A percentile compares a stretch with the other conserved stretches of the same genome.
Evolutionary conservation across 1,139 yeast genomes (phyloP).

Genomic region (Geotrichum australiense): DNA sequence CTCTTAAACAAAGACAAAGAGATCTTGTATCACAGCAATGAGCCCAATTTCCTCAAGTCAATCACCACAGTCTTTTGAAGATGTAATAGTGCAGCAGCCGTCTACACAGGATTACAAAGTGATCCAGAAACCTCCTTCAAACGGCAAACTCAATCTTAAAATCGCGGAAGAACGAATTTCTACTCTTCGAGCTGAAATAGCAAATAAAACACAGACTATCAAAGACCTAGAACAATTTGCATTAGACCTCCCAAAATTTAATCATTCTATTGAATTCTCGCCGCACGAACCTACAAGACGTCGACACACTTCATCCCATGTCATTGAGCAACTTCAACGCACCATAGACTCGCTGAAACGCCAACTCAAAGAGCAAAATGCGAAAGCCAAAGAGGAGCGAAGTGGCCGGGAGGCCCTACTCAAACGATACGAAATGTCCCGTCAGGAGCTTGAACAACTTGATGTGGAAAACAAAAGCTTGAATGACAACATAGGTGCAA

Average conservation of each 20-base stretch:
- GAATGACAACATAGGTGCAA: constrained; percentile 22
- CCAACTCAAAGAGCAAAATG: constrained; percentile 25
- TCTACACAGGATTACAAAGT: too few relatives aligned
- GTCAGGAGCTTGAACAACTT: constrained; percentile 22
- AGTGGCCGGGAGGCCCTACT: constrained; percentile 23
- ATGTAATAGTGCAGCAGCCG: too few relatives aligned
- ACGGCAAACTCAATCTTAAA: not conserved
- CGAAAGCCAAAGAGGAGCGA: constrained; percentile 24
- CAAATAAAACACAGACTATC: constrained; percentile 15
- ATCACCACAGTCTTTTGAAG: too few relatives aligned
- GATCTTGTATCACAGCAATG: too few relatives aligned
- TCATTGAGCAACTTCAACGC: constrained; percentile 27
- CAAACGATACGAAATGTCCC: constrained; percentile 24
- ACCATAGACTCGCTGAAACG: constrained; percentile 25
- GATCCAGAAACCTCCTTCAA: constrained; percentile 16
- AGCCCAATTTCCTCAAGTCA: too few relatives aligned
- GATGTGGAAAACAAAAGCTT: constrained; percentile 25
- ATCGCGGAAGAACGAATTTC: constrained; percentile 12
- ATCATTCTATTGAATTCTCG: constrained; percentile 11
- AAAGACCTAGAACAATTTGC: constrained; percentile 17
- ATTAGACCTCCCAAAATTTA: constrained; percentile 14
- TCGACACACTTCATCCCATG: constrained; percentile 25
- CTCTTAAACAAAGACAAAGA: too few relatives aligned
- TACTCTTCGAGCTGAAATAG: constrained; percentile 15
- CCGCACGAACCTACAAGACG: constrained; percentile 7